Evolutionary conservation across 129 eudicot species (phyloP).

Genomic region (Saposhnikovia divaricata): DNA sequence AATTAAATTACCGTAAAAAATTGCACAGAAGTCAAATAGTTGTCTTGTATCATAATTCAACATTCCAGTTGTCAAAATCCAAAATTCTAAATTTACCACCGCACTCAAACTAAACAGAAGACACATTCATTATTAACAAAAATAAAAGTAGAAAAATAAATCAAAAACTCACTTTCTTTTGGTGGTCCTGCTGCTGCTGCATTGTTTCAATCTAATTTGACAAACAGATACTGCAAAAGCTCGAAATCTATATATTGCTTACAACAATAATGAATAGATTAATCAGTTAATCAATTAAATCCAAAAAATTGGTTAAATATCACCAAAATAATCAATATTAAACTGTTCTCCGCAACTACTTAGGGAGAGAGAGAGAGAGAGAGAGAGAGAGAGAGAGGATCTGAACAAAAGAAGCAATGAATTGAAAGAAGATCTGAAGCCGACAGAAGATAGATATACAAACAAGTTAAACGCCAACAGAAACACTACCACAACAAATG

Average conservation of each 20-base stretch:
- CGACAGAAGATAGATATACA: slow-evolving; percentile 5
- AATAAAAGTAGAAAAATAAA: too few species aligned
- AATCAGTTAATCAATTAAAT: background rate
- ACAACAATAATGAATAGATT: background rate
- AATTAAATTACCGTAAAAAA: background rate
- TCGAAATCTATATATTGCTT: too few species aligned
- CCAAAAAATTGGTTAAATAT: background rate
- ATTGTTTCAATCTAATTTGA: background rate
- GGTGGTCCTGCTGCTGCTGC: slow-evolving; percentile 19
- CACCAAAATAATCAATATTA: background rate
- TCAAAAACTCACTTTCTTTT: slow-evolving; percentile 17
- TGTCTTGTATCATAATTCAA: background rate
- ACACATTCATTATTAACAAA: background rate
- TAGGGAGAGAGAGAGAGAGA: background rate
- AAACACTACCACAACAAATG: too few species aligned
- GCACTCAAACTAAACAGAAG: background rate
- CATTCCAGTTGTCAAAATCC: background rate
- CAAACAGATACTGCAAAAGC: background rate
- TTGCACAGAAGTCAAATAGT: background rate
- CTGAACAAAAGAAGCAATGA: background rate
- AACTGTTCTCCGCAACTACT: background rate
- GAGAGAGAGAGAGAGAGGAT: background rate
- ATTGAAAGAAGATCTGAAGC: slow-evolving; percentile 1
- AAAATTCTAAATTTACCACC: background rate
- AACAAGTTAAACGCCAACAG: background rate